phyloP scores from a whole-genome alignment of 163 green algal species.

The Chloroidium sp. region DNA sequence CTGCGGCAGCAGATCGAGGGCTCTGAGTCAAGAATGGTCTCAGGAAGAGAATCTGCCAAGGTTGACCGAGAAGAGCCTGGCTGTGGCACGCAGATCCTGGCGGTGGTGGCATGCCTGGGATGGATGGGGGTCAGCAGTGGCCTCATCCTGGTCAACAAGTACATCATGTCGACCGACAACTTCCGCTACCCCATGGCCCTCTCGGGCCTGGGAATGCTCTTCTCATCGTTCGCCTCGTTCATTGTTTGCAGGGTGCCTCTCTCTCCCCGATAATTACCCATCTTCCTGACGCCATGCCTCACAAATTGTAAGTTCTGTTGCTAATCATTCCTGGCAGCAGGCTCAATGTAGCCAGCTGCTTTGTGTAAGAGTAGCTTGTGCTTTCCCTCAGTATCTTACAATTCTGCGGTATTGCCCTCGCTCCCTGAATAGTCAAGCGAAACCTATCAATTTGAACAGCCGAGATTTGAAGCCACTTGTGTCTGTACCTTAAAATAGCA shows the following conservation, averaged over 20 bases:
- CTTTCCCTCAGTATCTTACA: too few species aligned
- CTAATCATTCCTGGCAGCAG: neutral
- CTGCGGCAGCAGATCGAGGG: too few species aligned
- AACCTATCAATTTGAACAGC: too few species aligned
- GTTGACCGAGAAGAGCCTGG: too few species aligned
- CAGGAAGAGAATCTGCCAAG: too few species aligned
- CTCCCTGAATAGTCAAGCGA: too few species aligned
- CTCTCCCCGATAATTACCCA: too few species aligned
- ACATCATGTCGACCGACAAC: slow-evolving; percentile 36
- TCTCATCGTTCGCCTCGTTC: slow-evolving; percentile 45
- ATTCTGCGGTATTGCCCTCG: too few species aligned
- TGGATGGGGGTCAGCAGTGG: slow-evolving; percentile 63
- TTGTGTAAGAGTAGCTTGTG: neutral
- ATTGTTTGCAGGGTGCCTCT: slow-evolving; percentile 40
- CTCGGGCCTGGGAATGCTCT: slow-evolving; percentile 63
- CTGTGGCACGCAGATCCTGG: neutral
- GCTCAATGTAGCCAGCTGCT: neutral
- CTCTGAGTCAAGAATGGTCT: too few species aligned
- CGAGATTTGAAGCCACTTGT: too few species aligned
- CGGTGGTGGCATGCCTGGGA: slow-evolving; percentile 1
- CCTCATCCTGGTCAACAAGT: slow-evolving; percentile 83
- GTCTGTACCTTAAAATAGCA: too few species aligned
- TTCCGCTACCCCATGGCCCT: slow-evolving; percentile 58
- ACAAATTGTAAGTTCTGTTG: neutral
- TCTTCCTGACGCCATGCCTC: neutral